These are phyloP conservation scores for Nidula niveotomentosa DNA, from an alignment of 1,284 basidiomycete species.

Conservation along the genomic window DNA sequence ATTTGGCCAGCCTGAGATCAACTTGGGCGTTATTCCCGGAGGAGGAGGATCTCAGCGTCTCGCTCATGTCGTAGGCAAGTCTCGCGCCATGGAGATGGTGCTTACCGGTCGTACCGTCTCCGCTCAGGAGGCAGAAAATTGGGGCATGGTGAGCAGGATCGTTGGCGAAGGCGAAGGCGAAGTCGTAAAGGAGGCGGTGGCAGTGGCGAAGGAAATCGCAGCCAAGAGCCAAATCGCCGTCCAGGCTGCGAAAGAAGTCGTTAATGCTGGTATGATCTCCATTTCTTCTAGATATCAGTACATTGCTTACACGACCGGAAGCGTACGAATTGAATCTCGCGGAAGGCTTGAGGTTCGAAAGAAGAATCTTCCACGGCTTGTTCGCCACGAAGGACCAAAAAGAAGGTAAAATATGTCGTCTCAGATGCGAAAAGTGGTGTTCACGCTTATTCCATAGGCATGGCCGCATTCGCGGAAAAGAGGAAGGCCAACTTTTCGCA, in stretches of 20 bases:
- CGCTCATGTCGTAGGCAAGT: conserved; percentile 87
- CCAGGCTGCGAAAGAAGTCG: conserved; percentile 93
- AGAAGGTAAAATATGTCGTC: conserved; percentile 89
- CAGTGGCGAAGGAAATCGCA: conserved; percentile 81
- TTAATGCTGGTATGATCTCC: conserved; percentile 76
- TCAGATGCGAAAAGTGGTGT: too few species aligned
- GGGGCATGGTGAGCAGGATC: conserved; percentile 84
- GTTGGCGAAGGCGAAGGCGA: conserved; percentile 75
- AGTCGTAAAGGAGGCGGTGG: conserved; percentile 89
- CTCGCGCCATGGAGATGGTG: conserved; percentile 93
- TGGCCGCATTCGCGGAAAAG: conserved; percentile 98
- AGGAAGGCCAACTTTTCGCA: conserved; percentile 85
- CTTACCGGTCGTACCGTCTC: conserved; percentile 84
- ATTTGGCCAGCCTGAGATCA: conserved; percentile 98
- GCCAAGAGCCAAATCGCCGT: conserved; percentile 85
- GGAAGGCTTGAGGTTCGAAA: conserved; percentile 88
- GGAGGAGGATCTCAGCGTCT: conserved; percentile 87
- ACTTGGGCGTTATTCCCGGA: conserved; percentile 94
- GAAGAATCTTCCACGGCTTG: conserved; percentile 88
- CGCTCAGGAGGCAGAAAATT: conserved; percentile 84
- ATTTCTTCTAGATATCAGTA: background rate
- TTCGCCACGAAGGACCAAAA: conserved; percentile 98
- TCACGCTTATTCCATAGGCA: conserved; percentile 75
- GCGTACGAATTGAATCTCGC: conserved; percentile 83
- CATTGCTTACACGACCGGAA: conserved; percentile 20